Percentiles rank a stretch among this genome's conserved stretches.
Evolutionary conservation across 2,329 filamentous ascomycete species (phyloP).

Genomic region (Thermothelomyces thermophilus): DNA sequence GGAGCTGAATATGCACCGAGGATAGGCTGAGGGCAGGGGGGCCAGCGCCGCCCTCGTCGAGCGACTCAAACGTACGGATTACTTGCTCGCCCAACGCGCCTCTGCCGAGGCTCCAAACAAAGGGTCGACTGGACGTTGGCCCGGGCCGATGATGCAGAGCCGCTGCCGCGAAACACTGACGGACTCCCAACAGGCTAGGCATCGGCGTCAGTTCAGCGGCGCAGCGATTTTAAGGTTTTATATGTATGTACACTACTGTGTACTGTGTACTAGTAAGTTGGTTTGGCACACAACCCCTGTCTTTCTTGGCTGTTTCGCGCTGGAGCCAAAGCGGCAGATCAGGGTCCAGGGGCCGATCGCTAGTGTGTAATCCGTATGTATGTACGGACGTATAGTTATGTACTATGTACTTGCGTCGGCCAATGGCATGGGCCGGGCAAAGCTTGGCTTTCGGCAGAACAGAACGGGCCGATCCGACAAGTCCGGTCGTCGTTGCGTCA

Average conservation of each 20-base stretch:
- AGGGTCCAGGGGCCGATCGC: background rate
- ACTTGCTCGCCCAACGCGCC: background rate
- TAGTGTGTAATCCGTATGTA: too few relatives aligned
- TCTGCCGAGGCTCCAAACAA: background rate
- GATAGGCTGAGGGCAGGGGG: background rate
- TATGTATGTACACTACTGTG: too few relatives aligned
- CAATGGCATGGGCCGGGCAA: slow-evolving; percentile 1
- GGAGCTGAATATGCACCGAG: background rate
- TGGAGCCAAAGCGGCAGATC: background rate
- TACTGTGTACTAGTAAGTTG: too few relatives aligned
- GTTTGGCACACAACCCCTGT: too few relatives aligned
- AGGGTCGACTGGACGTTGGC: background rate
- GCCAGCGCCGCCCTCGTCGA: slow-evolving; percentile 1
- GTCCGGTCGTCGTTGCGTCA: too few relatives aligned
- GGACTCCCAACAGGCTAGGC: background rate
- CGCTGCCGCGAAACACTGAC: background rate
- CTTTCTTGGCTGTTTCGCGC: background rate
- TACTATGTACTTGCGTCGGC: too few relatives aligned
- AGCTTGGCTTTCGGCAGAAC: slow-evolving; percentile 1
- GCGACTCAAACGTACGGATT: background rate
- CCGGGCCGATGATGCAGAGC: background rate
- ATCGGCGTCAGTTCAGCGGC: background rate
- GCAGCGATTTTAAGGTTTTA: background rate
- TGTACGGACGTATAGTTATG: too few relatives aligned
- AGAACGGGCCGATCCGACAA: too few relatives aligned